These are phyloP conservation scores for Penicillium sp. DNA, from an alignment of 2,329 filamentous ascomycete genomes.

Conservation along the genomic window DNA sequence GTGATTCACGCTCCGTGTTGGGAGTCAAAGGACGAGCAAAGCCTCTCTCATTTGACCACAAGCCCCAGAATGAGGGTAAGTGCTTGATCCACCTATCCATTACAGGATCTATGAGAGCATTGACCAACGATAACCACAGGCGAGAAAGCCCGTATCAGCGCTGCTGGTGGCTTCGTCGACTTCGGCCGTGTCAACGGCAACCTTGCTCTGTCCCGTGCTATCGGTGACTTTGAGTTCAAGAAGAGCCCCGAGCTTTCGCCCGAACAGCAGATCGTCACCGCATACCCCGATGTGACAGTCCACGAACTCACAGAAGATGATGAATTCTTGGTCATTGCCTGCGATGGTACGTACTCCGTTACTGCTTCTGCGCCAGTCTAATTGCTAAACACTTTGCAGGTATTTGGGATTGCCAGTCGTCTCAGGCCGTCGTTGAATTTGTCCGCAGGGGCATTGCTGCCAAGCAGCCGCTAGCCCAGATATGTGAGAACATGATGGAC, in stretches of 20 bases:
- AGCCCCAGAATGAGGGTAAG: slow-evolving; percentile 93
- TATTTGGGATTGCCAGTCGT: slow-evolving; percentile 99
- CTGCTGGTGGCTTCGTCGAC: slow-evolving; percentile 95
- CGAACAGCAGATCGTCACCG: slow-evolving; percentile 98
- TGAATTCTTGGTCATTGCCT: slow-evolving; percentile 90
- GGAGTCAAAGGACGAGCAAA: slow-evolving; percentile 97
- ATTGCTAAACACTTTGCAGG: slow-evolving; percentile 53
- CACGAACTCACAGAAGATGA: slow-evolving; percentile 91
- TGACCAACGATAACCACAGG: slow-evolving; percentile 50
- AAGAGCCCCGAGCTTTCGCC: slow-evolving; percentile 94
- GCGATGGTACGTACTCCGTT: slow-evolving; percentile 65
- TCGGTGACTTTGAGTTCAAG: slow-evolving; percentile 99
- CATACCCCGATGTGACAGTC: slow-evolving; percentile 87
- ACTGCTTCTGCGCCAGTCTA: not conserved
- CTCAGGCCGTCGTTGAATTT: slow-evolving; percentile 94
- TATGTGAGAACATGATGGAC: slow-evolving; percentile 99
- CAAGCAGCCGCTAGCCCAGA: slow-evolving; percentile 89
- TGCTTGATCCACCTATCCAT: not conserved
- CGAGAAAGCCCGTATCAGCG: slow-evolving; percentile 93
- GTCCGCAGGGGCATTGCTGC: slow-evolving; percentile 93
- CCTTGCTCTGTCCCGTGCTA: slow-evolving; percentile 89
- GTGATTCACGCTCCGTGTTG: slow-evolving; percentile 90
- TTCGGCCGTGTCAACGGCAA: slow-evolving; percentile 99
- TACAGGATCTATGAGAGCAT: not conserved
- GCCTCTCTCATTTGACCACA: slow-evolving; percentile 98